A percentile compares a stretch with the other conserved stretches of the same genome.
These are phyloP conservation scores for Tuber magnatum DNA, from an alignment of 495 filamentous ascomycete species.

Conservation along the genomic window DNA sequence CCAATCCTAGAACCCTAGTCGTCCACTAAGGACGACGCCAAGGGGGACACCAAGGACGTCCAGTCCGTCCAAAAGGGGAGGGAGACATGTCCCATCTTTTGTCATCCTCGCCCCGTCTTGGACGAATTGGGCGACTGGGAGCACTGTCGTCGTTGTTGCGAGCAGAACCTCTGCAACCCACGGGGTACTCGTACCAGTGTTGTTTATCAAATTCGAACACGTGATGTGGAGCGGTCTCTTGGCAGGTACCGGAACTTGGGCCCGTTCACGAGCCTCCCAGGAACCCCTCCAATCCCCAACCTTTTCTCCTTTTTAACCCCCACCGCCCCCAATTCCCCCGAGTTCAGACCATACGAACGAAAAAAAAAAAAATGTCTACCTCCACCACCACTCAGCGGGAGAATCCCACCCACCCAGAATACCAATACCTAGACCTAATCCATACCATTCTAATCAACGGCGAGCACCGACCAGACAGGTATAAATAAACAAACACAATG, in stretches of 20 bases:
- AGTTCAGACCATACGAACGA: neutral
- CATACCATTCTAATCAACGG: slow-evolving; percentile 65
- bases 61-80: no score
- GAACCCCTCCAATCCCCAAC: neutral
- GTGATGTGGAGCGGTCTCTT: neutral
- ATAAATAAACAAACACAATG: slow-evolving; percentile 27
- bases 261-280: neutral
- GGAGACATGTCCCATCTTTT: no score
- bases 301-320: neutral
- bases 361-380: neutral
- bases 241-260: neutral
- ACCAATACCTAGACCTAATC: slow-evolving; percentile 71
- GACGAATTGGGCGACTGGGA: no score
- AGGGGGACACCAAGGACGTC: no score
- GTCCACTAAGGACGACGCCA: no score
- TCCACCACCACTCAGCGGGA: neutral
- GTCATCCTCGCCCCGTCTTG: no score
- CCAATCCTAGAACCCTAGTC: no score
- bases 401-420: slow-evolving; percentile 53
- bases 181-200: no score
- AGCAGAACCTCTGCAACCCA: no score
- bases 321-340: neutral
- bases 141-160: no score
- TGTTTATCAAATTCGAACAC: no score
- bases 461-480: slow-evolving; percentile 75